Evolutionary conservation across 441 rosid species (phyloP), one percentile per base, ranked within the genome.

Genomic region (Hypseocharis bilobata): DNA sequence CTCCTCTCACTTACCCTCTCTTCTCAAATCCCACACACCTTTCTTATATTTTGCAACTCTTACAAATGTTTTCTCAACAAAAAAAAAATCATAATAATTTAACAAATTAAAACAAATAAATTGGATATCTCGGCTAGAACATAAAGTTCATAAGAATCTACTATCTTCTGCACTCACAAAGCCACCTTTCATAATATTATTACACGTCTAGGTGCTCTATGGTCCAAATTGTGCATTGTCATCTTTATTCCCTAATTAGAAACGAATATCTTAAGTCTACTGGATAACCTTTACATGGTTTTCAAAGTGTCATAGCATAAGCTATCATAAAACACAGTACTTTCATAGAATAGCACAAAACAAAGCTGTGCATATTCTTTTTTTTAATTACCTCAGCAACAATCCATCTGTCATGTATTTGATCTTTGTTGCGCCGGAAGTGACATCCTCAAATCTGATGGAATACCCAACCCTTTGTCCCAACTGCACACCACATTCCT

Each of bases 321-420:
- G 19, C 13, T n/a, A 51, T 51, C 27, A 0, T 51, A 51, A 5
- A 7, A 7, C 7, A 51, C 27, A 51, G 11, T 16, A 47, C 7
- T 17, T 47, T 16, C 56, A 8, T 51, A 52, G 28, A 14, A 44
- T 10, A 49, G 8, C n/a, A 22, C 57, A 7, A 22, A 52, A 23
- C 11, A 23, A 22, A 52, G 28, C 29, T 25, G 61, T 0, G 23
- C 4, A 66, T 0, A 30, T n/a, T n/a, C 25, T 11, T 62, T 40
- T 42, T 7, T 16, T 25, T 10, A 28, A 3, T 71, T 78, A 92
- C 96, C 96, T 86, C 32, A 88, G 76, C 47, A 92, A 80, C 62
- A 92, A 75, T 20, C 97, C 96, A 82, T 92, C 96, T 0, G 98
- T 92, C 97, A 92, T 84, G 78, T 89, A 92, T 79, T 92, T 89